Base-by-base conservation (phyloP, 495 filamentous ascomycete species). In the Annulohypoxylon bovei region DNA sequence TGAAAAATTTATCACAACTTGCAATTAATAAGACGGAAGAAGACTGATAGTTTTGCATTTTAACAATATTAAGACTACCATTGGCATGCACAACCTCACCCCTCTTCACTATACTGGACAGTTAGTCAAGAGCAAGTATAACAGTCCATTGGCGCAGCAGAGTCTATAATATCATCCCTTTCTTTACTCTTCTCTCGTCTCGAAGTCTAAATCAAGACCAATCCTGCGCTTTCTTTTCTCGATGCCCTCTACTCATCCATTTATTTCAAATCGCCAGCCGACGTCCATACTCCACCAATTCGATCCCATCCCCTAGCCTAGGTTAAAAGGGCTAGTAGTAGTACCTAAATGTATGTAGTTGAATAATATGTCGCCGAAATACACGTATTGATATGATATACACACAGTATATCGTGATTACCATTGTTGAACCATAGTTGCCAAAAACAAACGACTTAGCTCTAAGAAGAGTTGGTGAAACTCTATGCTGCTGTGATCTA, bases 261-360 rank as follows among this genome's bases (percentile, higher is more conserved):
- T 53, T 27, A 33, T 53, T 33, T 14, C 49, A 12, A 20, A 14
- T 27, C 22, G 46, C 25, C 46, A n/a, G 12, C 11, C 46, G 11
- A 14, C 27, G 8, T 25, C 30, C 18, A 12, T 39, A 27, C 18
- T 25, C 53, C 32, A 3, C 8, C 20, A n/a, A 12, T 18, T 20
- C 35, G n/a, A n/a, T 28, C 22, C 23, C 23, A 20, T 9, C 28
- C 56, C 60, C 11, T 42, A 54, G 70, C 47, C 65, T 66, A 67
- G 70, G 70, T 75, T 73, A 73, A 73, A 59, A 66, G 66, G 49
- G 63, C 62, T 20, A 44, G 60, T 61, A n/a, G 46, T n/a, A 35
- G 33, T 32, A 40, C 56, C 52, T 11, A 56, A 39, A 6, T 39
- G 39, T 53, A 65, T 49, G 58, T 65, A 70, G 68, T 74, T 74